phyloP scores from a whole-genome alignment of 805 yeast species.

The Saccharomycopsis olivae region DNA sequence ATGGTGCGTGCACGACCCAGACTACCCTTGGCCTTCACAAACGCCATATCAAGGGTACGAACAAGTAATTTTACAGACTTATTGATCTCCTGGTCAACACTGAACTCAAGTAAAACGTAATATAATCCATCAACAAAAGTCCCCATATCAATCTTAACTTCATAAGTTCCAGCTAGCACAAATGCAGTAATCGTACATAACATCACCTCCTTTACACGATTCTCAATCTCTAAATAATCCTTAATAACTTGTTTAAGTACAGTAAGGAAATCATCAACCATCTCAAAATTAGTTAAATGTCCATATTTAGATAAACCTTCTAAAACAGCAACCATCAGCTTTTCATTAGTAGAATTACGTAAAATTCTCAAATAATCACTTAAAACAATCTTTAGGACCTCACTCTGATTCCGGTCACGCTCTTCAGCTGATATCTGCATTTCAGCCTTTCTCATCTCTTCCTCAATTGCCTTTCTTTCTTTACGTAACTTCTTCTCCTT shows the following conservation, averaged over 20 bases:
- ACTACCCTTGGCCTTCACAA: constrained; percentile 65
- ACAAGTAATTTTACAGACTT: constrained; percentile 76
- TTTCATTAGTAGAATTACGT: constrained; percentile 42
- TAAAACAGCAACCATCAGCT: constrained; percentile 72
- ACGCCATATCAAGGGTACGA: constrained; percentile 68
- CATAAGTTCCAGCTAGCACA: constrained; percentile 69
- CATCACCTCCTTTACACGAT: constrained; percentile 53
- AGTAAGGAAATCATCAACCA: constrained; percentile 85
- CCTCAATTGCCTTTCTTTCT: constrained; percentile 78
- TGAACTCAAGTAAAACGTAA: constrained; percentile 50
- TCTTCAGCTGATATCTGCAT: constrained; percentile 80
- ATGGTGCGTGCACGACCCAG: constrained; percentile 55
- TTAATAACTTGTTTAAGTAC: constrained; percentile 74
- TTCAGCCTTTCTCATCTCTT: constrained; percentile 82
- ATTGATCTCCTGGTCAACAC: constrained; percentile 77
- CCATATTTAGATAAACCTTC: constrained; percentile 91
- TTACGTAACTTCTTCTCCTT: constrained; percentile 80
- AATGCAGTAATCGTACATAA: constrained; percentile 86
- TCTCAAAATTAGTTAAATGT: constrained; percentile 83
- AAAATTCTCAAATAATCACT: constrained; percentile 70
- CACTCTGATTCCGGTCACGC: constrained; percentile 76
- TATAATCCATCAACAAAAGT: constrained; percentile 72
- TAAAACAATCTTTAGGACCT: constrained; percentile 63
- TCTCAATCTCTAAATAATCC: constrained; percentile 36
- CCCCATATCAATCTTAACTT: constrained; percentile 70